Base-by-base conservation (phyloP, 129 eudicot genomes). In the Chrysanthemum seticuspe region DNA sequence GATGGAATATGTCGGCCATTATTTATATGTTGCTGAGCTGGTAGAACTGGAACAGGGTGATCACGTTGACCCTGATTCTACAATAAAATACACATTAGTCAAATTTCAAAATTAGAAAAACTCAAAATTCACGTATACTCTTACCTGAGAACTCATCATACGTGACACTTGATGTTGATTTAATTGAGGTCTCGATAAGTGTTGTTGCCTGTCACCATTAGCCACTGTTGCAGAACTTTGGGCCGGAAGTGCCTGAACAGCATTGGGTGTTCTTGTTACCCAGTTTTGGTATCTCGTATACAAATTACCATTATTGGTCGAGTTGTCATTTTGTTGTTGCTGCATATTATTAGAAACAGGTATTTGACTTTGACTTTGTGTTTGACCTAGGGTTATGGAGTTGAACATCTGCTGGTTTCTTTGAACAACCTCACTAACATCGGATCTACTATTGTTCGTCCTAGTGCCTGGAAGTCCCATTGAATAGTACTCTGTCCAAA, bases 231-330 rank as follows among this genome's bases (percentile, higher is more conserved):
- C 47, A 2, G 88, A 50, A 55, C 62, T 14, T 73, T 61, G 90
- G 53, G 79, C 89, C 13, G 96, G 87, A 77, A 86, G 90, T 72
- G 88, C 89, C 83, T 88, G 97, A 67, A 86, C 68, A 25, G 92
- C 84, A 57, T 50, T 54, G 2, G 85, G 83, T 16, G 74, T 57
- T 81, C 91, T 80, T 40, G 51, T 79, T 52, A 83, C 67, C 60
- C 71, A 62, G 56, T 79, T 53, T 45, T 87, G 77, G 64, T 69
- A 68, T 77, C 87, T 79, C 48, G 78, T 81, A 57, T 40, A 40
- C 44, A 6, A 6, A 36, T 36, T 36, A 40, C 47, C 47, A 7
- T 6, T 40, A 40, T 13, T 51, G 60, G 55, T 45, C 10, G 85
- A 72, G 72, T 62, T 80, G 8, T 74, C 87, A 63, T 44, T 62